Percentiles rank a stretch among this genome's conserved stretches.
Conservation (phyloP, 305 asterid genomes). For the Salvia sclarea region DNA sequence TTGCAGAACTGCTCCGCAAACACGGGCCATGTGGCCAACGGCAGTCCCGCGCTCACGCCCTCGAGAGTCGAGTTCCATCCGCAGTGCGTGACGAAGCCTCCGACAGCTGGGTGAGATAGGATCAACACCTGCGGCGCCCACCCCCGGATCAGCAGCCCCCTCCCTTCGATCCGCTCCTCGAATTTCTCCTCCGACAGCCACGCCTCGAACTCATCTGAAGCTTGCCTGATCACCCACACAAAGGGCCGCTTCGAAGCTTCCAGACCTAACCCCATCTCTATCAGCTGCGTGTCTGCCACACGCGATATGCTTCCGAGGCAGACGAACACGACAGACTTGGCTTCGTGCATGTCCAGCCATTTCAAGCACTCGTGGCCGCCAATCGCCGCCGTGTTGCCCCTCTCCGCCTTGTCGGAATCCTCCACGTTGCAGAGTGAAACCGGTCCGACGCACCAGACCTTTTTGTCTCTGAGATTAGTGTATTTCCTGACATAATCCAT, state of each 20-base stretch:
- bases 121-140: constrained; percentile 55
- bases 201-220: constrained; percentile 35
- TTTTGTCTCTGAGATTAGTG: constrained; percentile 29
- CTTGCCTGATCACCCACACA: constrained; percentile 45
- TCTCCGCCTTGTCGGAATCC: constrained; percentile 44
- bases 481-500: constrained; percentile 21
- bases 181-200: constrained; percentile 44
- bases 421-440: constrained; percentile 54
- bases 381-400: constrained; percentile 51
- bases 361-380: constrained; percentile 40
- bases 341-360: constrained; percentile 47
- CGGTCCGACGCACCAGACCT: constrained; percentile 64
- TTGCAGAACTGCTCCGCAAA: constrained; percentile 40
- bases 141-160: constrained; percentile 48
- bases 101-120: constrained; percentile 37
- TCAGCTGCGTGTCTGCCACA: constrained; percentile 40
- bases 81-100: constrained; percentile 42
- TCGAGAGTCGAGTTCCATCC: constrained; percentile 49
- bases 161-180: constrained; percentile 38
- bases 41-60: constrained; percentile 32
- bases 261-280: constrained; percentile 53
- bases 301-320: constrained; percentile 59
- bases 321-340: constrained; percentile 43
- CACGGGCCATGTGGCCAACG: constrained; percentile 39
- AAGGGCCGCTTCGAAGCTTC: constrained; percentile 56